Evolutionary conservation across 768 basidiomycete species (phyloP).

Genomic region (Mycena haematopus): DNA sequence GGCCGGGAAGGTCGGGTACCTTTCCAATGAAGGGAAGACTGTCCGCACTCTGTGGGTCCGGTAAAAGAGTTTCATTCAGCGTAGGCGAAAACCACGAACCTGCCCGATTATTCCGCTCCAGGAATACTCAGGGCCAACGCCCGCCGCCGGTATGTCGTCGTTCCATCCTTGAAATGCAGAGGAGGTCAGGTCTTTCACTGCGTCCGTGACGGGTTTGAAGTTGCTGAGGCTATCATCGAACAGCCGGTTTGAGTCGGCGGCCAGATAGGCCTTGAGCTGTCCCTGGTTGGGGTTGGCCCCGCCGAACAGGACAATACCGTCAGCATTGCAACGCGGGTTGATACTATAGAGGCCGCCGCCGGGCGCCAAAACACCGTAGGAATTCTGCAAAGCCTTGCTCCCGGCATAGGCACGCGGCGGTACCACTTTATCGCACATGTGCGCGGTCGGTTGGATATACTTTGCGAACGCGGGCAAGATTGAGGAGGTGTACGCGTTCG

Average conservation of each 20-base stretch:
- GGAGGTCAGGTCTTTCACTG: slow-evolving; percentile 24
- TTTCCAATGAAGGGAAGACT: slow-evolving; percentile 32
- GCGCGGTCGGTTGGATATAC: slow-evolving; percentile 34
- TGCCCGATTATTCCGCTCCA: slow-evolving; percentile 33
- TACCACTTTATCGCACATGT: slow-evolving; percentile 32
- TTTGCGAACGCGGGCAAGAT: slow-evolving; percentile 50
- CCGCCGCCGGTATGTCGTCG: slow-evolving; percentile 19
- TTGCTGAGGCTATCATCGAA: slow-evolving; percentile 29
- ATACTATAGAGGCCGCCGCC: slow-evolving; percentile 24
- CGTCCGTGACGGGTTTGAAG: slow-evolving; percentile 30
- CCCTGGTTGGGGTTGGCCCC: slow-evolving; percentile 28
- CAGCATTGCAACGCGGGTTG: slow-evolving; percentile 28
- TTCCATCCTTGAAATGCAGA: slow-evolving; percentile 30
- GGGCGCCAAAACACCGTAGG: slow-evolving; percentile 28
- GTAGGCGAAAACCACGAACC: slow-evolving; percentile 12
- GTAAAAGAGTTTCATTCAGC: background rate
- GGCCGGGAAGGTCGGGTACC: slow-evolving; percentile 29
- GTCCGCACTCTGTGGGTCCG: slow-evolving; percentile 24
- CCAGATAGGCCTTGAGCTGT: slow-evolving; percentile 24
- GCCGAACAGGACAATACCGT: slow-evolving; percentile 31
- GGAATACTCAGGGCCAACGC: slow-evolving; percentile 26
- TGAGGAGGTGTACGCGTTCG: slow-evolving; percentile 58
- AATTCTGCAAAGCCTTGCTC: slow-evolving; percentile 27
- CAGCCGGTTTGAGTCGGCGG: slow-evolving; percentile 20
- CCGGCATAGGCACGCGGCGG: slow-evolving; percentile 30